Evolutionary conservation across 2,329 filamentous ascomycete genomes (phyloP), one percentile per base, ranked within the genome.

Genomic region (Colletotrichum tanaceti): DNA sequence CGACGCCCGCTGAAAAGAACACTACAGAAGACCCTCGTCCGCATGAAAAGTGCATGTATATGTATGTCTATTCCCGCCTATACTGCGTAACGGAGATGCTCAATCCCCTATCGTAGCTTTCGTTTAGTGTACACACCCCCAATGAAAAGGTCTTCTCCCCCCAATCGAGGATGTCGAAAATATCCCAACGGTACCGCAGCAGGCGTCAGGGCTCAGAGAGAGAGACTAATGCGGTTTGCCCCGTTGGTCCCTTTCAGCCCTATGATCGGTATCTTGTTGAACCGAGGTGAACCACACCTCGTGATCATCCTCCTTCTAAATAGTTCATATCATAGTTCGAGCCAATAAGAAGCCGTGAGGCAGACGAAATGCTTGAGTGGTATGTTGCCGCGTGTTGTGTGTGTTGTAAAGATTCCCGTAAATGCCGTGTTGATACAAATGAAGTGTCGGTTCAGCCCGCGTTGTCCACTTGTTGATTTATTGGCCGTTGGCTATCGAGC

Each of bases 261-360:
- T 20, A 44, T 55, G 14, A 38, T 35, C 35, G 35, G 22, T 10
- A 43, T 50, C 46, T 22, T 52, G 32, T 10, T 22, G 52, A 28
- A 32, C 49, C 38, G 39, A 52, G 28, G 43, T 20, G 39, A 24
- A 32, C 20, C 35, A 49, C 43, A 41, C 35, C 14, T 18, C 28
- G 16, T 43, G n/a, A 28, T 39, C 10, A 16, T 14, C 14, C 1
- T 18, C 41, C 46, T 16, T 11, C 5, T 28, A 47, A 28, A n/a
- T 22, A 13, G 39, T 49, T 47, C 46, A 41, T 24, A 24, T 47
- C 41, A 47, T 61, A 22, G 41, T 18, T 28, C 38, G 20, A 60
- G 57, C 63, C 66, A 69, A 69, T 69, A 4, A 18, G 14, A 4
- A 35, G 62, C 14, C 66, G 66, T 2, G 66, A 58, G 50, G 50